Percentiles rank a stretch among this genome's conserved stretches.
Conservation (phyloP, 176 grass and related monocot species). For the Bonia amplexicaulis region DNA sequence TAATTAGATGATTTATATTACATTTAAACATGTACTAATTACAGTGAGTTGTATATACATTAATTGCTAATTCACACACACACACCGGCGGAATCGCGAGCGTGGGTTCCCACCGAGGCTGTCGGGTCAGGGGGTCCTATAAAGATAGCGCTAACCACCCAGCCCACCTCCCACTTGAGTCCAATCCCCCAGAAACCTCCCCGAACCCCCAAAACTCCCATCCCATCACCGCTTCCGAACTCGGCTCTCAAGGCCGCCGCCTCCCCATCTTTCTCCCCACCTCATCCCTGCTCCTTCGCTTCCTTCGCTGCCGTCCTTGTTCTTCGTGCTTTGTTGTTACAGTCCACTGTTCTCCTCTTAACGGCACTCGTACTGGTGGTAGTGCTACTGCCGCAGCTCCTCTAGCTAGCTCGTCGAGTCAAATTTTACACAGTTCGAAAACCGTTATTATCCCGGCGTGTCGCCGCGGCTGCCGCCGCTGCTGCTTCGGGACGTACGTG, state of each 20-base stretch:
- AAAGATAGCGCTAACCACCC: constrained; percentile 34
- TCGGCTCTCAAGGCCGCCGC: not conserved
- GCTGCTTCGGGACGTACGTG: not conserved
- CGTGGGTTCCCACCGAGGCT: constrained; percentile 42
- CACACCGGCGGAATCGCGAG: constrained; percentile 37
- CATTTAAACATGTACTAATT: no score
- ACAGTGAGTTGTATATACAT: no score
- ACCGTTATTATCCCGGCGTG: constrained; percentile 39
- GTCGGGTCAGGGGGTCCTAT: constrained; percentile 47
- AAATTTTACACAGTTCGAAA: constrained; percentile 37
- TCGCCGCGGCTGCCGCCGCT: not conserved
- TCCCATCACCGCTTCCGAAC: not conserved
- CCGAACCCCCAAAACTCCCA: constrained; percentile 46
- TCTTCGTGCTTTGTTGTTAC: constrained; percentile 1
- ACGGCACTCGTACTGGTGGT: not conserved
- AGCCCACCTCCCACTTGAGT: not conserved
- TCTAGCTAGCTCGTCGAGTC: not conserved
- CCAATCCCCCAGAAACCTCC: constrained; percentile 35
- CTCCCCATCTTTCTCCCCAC: not conserved
- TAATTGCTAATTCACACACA: no score
- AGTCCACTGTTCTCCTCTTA: not conserved
- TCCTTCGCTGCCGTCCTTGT: constrained; percentile 13
- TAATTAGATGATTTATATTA: no score
- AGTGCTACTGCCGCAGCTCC: not conserved
- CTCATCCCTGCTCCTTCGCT: not conserved